These are phyloP conservation scores for Durio zibethinus DNA, from an alignment of 345 rosid species.

Conservation along the genomic window DNA sequence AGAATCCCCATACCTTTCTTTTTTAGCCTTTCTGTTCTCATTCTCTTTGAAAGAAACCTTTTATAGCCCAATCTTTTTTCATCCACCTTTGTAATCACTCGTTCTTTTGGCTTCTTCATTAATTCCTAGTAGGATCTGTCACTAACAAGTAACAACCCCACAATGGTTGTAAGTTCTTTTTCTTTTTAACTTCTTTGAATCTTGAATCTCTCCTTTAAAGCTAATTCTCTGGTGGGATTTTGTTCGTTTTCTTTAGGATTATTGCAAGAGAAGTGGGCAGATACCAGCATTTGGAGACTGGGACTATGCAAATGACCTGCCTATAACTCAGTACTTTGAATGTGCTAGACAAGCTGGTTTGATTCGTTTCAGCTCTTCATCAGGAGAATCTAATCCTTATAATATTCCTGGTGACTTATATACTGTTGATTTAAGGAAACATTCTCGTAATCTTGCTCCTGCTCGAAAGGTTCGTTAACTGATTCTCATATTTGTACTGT, in stretches of 20 bases:
- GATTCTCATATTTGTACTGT: neutral
- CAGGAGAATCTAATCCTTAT: constrained; percentile 53
- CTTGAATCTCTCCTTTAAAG: constrained; percentile 4
- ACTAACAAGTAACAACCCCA: neutral
- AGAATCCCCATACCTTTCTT: constrained; percentile 17
- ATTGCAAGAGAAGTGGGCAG: constrained; percentile 66
- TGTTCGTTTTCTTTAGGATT: constrained; percentile 17
- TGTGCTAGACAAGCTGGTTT: constrained; percentile 88
- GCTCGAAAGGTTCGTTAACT: constrained; percentile 35
- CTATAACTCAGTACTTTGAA: constrained; percentile 94
- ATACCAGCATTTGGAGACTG: constrained; percentile 91
- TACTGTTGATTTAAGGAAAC: constrained; percentile 28
- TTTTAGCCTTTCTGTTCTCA: neutral
- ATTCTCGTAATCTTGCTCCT: constrained; percentile 24
- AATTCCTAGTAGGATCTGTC: neutral
- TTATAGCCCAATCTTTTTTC: neutral
- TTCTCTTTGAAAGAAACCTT: neutral
- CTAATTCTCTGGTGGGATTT: neutral
- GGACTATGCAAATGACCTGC: constrained; percentile 78
- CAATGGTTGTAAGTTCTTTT: constrained; percentile 23
- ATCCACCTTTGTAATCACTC: neutral
- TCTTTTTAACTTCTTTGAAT: neutral
- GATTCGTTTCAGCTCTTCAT: constrained; percentile 54
- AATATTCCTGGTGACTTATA: constrained; percentile 24
- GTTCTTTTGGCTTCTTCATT: neutral